Evolutionary conservation across 2,329 filamentous ascomycete genomes (phyloP).

Genomic region (Colletotrichum endophyticum): DNA sequence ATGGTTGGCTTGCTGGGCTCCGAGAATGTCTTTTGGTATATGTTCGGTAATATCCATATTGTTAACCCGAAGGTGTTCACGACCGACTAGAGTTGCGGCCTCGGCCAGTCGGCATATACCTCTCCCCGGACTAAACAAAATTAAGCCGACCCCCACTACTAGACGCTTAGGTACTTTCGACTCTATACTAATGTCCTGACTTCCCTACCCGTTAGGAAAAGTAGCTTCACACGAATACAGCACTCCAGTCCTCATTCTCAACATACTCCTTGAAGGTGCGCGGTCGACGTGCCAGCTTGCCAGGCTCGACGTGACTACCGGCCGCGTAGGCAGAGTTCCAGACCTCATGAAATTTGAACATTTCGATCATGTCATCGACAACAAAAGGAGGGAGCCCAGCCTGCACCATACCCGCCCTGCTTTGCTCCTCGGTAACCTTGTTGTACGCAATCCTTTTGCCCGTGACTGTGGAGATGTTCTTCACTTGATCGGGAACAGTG

Average conservation of each 20-base stretch:
- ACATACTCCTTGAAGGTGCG: background rate
- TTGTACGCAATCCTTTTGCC: background rate
- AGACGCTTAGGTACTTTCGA: no score
- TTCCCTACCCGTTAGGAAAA: fast-evolving
- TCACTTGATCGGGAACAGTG: background rate
- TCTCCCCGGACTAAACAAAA: no score
- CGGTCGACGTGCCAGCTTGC: background rate
- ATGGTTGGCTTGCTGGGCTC: no score
- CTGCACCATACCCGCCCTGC: background rate
- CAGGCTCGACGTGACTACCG: background rate
- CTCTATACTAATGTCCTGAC: no score
- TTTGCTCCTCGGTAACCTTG: background rate
- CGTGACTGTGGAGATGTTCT: background rate
- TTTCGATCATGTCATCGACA: background rate
- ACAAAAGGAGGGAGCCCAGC: background rate
- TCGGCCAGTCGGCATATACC: no score
- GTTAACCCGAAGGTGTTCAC: no score
- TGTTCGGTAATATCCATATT: no score
- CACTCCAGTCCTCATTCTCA: background rate
- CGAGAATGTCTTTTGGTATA: no score
- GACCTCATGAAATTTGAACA: background rate
- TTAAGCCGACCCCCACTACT: no score
- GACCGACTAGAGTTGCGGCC: no score
- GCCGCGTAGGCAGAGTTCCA: background rate
- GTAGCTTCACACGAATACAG: background rate